phyloP scores from a whole-genome alignment of 2,329 filamentous ascomycete genomes.

The Neopestalotiopsis clavispora region DNA sequence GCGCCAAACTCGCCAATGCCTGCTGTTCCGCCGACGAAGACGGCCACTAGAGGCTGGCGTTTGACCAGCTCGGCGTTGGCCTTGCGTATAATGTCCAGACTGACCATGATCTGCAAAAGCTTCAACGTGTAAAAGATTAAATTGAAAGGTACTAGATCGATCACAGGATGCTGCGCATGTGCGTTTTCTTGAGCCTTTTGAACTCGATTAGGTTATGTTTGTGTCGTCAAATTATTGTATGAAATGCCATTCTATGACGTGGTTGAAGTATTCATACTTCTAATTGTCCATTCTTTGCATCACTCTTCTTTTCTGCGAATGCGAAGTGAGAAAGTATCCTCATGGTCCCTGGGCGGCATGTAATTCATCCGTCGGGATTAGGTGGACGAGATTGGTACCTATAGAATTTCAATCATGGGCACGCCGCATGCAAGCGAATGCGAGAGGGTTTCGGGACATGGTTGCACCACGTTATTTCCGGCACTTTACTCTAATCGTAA shows the following conservation, averaged over 20 bases:
- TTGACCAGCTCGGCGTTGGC: conserved; percentile 4
- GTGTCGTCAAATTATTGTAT: no score
- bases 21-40: conserved; percentile 16
- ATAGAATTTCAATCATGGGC: neutral
- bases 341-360: neutral
- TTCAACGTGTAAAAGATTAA: no score
- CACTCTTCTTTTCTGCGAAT: neutral
- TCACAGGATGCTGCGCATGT: no score
- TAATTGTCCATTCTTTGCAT: no score
- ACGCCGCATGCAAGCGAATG: neutral
- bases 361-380: neutral
- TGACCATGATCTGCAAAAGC: neutral
- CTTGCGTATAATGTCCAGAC: neutral
- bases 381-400: no score
- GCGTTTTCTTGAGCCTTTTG: no score
- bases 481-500: no score
- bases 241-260: no score
- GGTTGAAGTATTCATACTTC: no score
- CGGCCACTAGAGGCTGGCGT: conserved; percentile 7
- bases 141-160: no score
- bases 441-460: neutral
- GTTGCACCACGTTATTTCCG: neutral
- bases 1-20: conserved; percentile 16
- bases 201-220: no score
- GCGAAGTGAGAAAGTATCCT: neutral